These are phyloP conservation scores for Periconia sp. DNA, from an alignment of 2,329 filamentous ascomycete genomes.

Conservation along the genomic window DNA sequence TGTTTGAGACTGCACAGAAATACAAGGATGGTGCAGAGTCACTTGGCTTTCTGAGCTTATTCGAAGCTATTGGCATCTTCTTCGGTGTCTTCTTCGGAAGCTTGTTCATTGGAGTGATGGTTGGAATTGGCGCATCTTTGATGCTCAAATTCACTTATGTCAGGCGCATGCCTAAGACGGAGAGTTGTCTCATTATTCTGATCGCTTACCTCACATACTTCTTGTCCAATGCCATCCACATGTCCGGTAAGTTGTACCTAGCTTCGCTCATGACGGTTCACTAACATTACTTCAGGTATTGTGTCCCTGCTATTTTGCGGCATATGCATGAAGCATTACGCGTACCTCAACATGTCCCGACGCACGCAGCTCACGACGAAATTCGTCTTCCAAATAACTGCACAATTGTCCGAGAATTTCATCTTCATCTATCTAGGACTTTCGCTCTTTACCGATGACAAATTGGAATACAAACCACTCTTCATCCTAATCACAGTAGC, in stretches of 20 bases:
- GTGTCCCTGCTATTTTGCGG: constrained; percentile 96
- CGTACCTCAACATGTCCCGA: constrained; percentile 99
- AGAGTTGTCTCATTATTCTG: constrained; percentile 90
- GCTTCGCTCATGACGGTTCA: not conserved
- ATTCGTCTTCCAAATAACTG: constrained; percentile 92
- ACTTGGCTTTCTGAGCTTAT: constrained; percentile 77
- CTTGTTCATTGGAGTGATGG: constrained; percentile 81
- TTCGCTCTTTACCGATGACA: constrained; percentile 88
- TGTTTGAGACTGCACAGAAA: constrained; percentile 96
- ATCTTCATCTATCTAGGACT: constrained; percentile 99
- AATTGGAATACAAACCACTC: constrained; percentile 87
- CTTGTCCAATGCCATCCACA: constrained; percentile 91
- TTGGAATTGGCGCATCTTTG: constrained; percentile 85
- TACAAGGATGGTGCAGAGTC: constrained; percentile 74
- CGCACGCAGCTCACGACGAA: constrained; percentile 97
- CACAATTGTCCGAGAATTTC: constrained; percentile 96
- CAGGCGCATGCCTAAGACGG: constrained; percentile 89
- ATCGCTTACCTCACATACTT: constrained; percentile 98
- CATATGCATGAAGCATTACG: constrained; percentile 97
- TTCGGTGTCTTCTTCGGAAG: constrained; percentile 95
- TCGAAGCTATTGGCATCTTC: constrained; percentile 93
- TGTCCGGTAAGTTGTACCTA: constrained; percentile 72
- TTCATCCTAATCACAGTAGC: constrained; percentile 92
- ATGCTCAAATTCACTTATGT: constrained; percentile 94
- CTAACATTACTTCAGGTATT: constrained; percentile 65